phyloP scores from a whole-genome alignment of 495 filamentous ascomycete species.

The Penicillium verhagenii region DNA sequence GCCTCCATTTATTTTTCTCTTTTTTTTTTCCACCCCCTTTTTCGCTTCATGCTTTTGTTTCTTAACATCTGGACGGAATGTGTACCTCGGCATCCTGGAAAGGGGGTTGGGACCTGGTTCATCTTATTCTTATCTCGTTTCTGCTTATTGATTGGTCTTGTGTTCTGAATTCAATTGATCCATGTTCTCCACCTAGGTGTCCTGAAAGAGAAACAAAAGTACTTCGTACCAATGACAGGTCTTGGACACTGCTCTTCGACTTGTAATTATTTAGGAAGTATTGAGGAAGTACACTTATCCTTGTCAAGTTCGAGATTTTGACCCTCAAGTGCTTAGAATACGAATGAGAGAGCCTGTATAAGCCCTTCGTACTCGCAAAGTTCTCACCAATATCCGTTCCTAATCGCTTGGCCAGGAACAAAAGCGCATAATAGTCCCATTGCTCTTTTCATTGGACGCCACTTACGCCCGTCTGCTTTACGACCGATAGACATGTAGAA shows the following conservation, averaged over 20 bases:
- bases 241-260: not conserved
- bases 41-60: conserved; percentile 24
- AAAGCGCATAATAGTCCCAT: not conserved
- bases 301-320: not conserved
- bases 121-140: conserved; percentile 29
- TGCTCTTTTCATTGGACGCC: not conserved
- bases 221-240: not conserved
- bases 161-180: conserved; percentile 31
- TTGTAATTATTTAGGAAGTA: not conserved
- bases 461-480: not conserved
- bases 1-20: conserved; percentile 3
- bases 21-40: conserved; percentile 17
- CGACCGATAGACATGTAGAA: not conserved
- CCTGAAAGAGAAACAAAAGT: no score
- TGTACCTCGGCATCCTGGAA: conserved; percentile 32
- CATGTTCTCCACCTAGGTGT: conserved; percentile 20
- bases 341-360: no score
- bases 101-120: conserved; percentile 36
- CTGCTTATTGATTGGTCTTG: conserved; percentile 24
- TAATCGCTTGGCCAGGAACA: not conserved
- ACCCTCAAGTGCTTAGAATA: not conserved
- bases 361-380: not conserved
- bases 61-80: conserved; percentile 33
- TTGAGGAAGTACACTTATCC: not conserved
- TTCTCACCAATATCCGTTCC: not conserved